Evolutionary conservation across 177 flowering plant species (phyloP), one percentile per base, ranked within the genome.

Genomic region (Vitis hybrid): DNA sequence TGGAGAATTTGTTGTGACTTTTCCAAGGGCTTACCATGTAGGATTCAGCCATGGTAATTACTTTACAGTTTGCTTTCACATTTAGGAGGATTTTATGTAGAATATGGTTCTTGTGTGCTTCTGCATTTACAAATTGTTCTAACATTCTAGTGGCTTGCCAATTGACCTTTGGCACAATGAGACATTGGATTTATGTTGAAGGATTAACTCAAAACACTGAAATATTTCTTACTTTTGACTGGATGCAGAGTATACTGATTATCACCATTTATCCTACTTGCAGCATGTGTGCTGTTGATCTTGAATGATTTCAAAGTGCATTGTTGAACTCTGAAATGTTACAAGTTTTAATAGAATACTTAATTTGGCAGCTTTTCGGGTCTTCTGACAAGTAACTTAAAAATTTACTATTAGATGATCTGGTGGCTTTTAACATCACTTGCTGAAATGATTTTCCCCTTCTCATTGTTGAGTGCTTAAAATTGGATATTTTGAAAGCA

Each of bases 1-100:
- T 74, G 99, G 99, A 73, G 99, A 96, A 87, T 96, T 88, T 84
- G 99, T 96, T 77, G 98, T 93, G 82, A 93, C 98, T 56, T 96
- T 96, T 82, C 99, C 98, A 56, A 91, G 99, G 85, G 97, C 99
- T 66, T 96, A 96, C 81, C 99, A 96, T 78, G 78, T 92, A 70
- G 99, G 99, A 80, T 96, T 96, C 90, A 92, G 97, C 88, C 99
- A 93, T 75, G 99, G 99, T 96, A 93, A 87, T 78, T 81, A 65
- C 60, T 76, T 68, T 62, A 56, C 56, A 18, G 64, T 66, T 56
- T 46, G 2, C 10, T 49, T 60, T 30, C 12, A 3, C 13, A 46
- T 32, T 35, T 40, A 13, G 6, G 19, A 66, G 19, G 51, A 21
- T 24, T 52, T 59, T 46, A 24, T 13, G 19, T 50, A 19, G 48